Conservation (phyloP, 371 early-diverging fungal genomes). For the Paraphysoderma sedebokerense region DNA sequence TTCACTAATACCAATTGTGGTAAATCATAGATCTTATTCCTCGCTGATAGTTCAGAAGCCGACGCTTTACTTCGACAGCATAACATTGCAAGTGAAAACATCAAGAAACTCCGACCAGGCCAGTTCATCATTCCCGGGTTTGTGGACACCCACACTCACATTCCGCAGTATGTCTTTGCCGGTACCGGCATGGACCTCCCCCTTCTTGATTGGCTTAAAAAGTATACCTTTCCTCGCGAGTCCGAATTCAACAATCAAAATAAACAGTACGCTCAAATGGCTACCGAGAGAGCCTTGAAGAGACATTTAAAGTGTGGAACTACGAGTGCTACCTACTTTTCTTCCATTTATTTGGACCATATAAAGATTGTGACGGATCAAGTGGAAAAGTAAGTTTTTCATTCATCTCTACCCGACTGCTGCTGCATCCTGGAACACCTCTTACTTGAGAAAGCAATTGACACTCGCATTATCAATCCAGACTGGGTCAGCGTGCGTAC, state of each 20-base stretch:
- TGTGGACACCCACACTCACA: constrained; percentile 84
- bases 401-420: no score
- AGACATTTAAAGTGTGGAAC: no score
- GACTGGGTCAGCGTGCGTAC: constrained; percentile 80
- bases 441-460: no score
- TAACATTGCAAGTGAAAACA: not conserved
- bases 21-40: no score
- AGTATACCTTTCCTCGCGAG: constrained; percentile 74
- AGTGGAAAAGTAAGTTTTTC: no score
- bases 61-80: constrained; percentile 6
- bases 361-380: no score
- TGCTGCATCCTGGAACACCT: no score
- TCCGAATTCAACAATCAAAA: constrained; percentile 29
- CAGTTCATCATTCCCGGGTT: constrained; percentile 28
- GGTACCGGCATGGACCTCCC: constrained; percentile 78
- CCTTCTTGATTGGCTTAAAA: constrained; percentile 72
- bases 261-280: not conserved
- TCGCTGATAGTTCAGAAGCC: constrained; percentile 3
- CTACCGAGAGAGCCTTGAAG: no score
- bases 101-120: constrained; percentile 1
- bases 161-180: constrained; percentile 79
- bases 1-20: no score
- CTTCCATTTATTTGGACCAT: constrained; percentile 71
- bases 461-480: no score
- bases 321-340: constrained; percentile 81